Base-by-base conservation (phyloP, 176 grass and related monocot species). In the Urochloa ruziziensis region DNA sequence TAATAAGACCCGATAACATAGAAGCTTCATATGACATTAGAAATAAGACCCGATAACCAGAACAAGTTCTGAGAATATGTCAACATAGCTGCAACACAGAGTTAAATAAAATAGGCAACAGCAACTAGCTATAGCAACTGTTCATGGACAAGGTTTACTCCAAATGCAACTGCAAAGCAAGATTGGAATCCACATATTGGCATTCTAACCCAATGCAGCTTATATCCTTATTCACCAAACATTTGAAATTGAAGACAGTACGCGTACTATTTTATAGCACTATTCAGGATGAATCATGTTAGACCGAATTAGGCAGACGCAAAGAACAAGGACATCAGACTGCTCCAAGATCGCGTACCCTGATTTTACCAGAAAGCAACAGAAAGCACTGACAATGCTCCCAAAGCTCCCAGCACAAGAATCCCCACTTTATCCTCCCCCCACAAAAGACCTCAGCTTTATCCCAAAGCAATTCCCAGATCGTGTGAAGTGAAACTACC, bases 391-490 rank as follows among this genome's bases (percentile, higher is more conserved):
- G 19, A 63, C n/a, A 64, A 40, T 34, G 56, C 58, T 32, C 18
- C 84, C 66, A 34, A 35, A 86, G 25, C 77, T 74, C 67, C 65
- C 58, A 33, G 49, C 68, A 80, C 34, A 79, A 74, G 47, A 43
- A 74, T 51, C 59, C 6, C 27, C 12, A 9, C 77, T 80, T 74
- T 74, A 66, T 80, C 25, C 35, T 80, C 44, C 18, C 1, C 35
- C 25, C 44, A 25, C 0, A 21, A 74, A 86, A 66, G 59, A 13
- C 12, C n/a, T 62, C 66, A 19, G 2, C 67, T 86, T 32, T 56
- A 58, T 30, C 8, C n/a, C 57, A 53, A 80, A 65, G 7, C 65
- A 82, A 82, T 80, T 40, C 54, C 7, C 16, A 64, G 25, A 64
- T 64, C 44, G 32, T 52, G 33, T 49, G 4, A 71, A 79, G 10